phyloP scores from a whole-genome alignment of 805 yeast genomes.

The Candida ovalis region DNA sequence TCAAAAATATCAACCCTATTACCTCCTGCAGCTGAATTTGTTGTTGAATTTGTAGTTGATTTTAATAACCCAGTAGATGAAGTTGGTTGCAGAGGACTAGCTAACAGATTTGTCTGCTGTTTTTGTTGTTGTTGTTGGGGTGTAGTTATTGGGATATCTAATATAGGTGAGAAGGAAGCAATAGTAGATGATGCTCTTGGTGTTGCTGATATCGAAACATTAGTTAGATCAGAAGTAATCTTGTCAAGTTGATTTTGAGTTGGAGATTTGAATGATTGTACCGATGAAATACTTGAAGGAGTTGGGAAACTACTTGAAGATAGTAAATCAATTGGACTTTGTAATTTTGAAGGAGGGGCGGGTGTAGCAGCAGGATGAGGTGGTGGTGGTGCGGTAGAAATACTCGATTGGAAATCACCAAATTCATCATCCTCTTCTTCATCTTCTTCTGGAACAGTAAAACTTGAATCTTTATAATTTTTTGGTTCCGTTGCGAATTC shows the following conservation, averaged over 20 bases:
- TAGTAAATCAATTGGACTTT: no score
- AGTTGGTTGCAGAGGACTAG: neutral
- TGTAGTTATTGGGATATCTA: neutral
- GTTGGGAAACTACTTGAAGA: no score
- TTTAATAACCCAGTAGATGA: neutral
- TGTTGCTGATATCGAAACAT: neutral
- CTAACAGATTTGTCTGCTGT: no score
- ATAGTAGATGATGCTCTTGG: neutral
- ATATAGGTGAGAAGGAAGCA: neutral
- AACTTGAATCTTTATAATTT: neutral
- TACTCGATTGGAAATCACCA: conserved; percentile 21
- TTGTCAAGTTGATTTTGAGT: neutral
- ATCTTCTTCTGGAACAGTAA: neutral
- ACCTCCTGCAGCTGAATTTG: neutral
- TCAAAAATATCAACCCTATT: conserved; percentile 8
- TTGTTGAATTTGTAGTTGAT: neutral
- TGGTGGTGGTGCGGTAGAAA: neutral
- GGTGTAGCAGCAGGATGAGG: neutral
- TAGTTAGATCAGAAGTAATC: neutral
- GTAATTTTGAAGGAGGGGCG: no score
- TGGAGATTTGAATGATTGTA: no score
- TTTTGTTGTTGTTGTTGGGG: neutral
- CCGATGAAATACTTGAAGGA: no score
- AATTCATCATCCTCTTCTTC: conserved; percentile 20
- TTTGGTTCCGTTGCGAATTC: neutral